Conservation (phyloP, 768 basidiomycete genomes). For the Mycena galopus region DNA sequence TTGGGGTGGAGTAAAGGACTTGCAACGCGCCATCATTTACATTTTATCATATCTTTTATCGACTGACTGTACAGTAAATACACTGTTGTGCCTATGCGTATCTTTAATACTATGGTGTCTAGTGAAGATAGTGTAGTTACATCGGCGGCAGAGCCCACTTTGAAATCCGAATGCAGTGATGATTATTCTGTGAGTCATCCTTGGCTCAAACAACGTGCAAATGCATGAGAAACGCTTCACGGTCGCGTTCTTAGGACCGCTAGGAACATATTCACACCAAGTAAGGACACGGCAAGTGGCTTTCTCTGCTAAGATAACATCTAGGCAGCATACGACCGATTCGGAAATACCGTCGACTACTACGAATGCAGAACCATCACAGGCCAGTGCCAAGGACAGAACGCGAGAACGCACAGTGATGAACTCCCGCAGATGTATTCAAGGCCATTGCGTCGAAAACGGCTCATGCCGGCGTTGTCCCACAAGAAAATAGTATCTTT, state of each 20-base stretch:
- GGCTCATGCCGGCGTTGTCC: conserved; percentile 72
- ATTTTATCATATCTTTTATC: conserved; percentile 34
- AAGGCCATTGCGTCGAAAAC: conserved; percentile 58
- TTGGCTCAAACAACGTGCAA: not conserved
- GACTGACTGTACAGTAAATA: conserved; percentile 26
- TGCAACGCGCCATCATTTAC: conserved; percentile 23
- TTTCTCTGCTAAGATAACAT: conserved; percentile 7
- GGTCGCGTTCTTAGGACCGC: conserved; percentile 66
- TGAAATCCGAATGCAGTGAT: too few species aligned
- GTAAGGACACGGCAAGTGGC: conserved; percentile 42
- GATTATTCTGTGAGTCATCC: not conserved
- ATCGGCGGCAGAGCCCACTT: too few species aligned
- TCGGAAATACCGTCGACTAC: conserved; percentile 61
- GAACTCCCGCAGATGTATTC: conserved; percentile 67
- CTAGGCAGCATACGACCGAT: conserved; percentile 63
- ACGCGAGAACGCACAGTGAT: not conserved
- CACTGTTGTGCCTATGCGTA: conserved; percentile 28
- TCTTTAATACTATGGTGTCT: conserved; percentile 23
- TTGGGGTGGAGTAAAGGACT: conserved; percentile 84
- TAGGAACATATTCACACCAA: conserved; percentile 73
- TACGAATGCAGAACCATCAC: conserved; percentile 54
- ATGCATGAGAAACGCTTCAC: not conserved
- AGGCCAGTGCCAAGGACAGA: conserved; percentile 42
- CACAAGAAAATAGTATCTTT: conserved; percentile 85
- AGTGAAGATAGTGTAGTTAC: too few species aligned